Evolutionary conservation across 257 asterid genomes (phyloP), one percentile per base, ranked within the genome.

Genomic region (Solanum megistacrolobum): DNA sequence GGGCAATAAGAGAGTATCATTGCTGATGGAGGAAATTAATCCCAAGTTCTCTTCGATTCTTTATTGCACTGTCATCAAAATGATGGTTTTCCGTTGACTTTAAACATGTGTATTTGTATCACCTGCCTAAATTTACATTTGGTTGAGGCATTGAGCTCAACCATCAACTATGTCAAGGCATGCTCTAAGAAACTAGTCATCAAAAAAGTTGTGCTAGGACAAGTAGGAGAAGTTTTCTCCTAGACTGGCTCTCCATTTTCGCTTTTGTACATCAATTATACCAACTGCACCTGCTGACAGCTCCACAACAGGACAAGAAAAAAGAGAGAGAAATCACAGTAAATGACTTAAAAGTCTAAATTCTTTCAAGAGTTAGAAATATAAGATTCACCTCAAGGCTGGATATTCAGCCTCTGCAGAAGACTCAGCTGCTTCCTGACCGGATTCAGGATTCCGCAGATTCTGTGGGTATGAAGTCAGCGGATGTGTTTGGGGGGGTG

Each of bases 391-490:
- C 99, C 97, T 97, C 92, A 97, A 90, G 87, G 99, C 91, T 83
- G 99, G 99, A 92, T 92, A 94, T 87, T 97, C 98, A 76, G 98
- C 96, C 93, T 93, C 99, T 25, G 96, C 96, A 87, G 99, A 94
- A 88, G 99, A 89, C 92, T 94, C 99, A 35, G 95, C 93, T 84
- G 91, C 95, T 86, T 94, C 95, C 27, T 88, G 92, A 79, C 94
- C 89, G 60, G 96, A 35, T 78, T 95, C 99, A 39, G 95, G 86
- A 88, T 93, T 94, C 82, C 92, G 98, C 72, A 96, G 86, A 92
- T 97, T 96, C 91, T 85, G 99, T 20, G 99, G 99, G 91, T 94
- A 94, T 83, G 99, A 96, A 84, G 98, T 16, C 92, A 96, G 91
- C 25, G 99, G 98, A 48, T 95, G 99, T 58, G 99, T 91, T 89